Conservation (phyloP, 495 filamentous ascomycete species). For the Usnea hakonensis region DNA sequence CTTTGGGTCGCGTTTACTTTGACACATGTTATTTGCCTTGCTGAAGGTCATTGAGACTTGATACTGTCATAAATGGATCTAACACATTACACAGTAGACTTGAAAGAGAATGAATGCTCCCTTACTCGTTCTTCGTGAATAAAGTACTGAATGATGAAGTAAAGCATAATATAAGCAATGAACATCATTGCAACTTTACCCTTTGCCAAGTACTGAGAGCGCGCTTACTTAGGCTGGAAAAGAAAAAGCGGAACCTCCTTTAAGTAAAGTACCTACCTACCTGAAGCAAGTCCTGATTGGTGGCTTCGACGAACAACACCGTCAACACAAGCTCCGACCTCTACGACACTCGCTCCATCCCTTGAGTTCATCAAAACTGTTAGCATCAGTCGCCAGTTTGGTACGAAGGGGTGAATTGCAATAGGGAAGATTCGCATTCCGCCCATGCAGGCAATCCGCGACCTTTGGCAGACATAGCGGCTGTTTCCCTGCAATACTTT, state of each 20-base stretch:
- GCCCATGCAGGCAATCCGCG: neutral
- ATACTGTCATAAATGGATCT: too few species aligned
- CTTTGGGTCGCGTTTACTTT: neutral
- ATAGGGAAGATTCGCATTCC: neutral
- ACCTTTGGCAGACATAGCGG: neutral
- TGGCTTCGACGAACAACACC: constrained; percentile 1
- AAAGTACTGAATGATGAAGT: too few species aligned
- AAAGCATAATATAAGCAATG: too few species aligned
- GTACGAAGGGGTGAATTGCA: neutral
- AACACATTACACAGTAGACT: neutral
- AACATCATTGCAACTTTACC: too few species aligned
- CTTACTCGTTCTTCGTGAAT: too few species aligned
- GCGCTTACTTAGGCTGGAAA: neutral
- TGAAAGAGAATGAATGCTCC: too few species aligned
- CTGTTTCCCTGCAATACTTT: neutral
- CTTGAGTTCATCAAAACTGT: neutral
- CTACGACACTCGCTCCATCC: constrained; percentile 1
- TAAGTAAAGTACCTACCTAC: too few species aligned
- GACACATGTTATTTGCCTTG: too few species aligned
- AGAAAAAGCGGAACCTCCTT: neutral
- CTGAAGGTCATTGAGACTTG: neutral
- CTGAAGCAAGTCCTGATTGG: neutral
- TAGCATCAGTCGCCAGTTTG: neutral
- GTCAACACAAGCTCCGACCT: neutral
- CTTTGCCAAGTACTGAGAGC: neutral